Evolutionary conservation across 495 filamentous ascomycete genomes (phyloP).

Genomic region (Darksidea phi): DNA sequence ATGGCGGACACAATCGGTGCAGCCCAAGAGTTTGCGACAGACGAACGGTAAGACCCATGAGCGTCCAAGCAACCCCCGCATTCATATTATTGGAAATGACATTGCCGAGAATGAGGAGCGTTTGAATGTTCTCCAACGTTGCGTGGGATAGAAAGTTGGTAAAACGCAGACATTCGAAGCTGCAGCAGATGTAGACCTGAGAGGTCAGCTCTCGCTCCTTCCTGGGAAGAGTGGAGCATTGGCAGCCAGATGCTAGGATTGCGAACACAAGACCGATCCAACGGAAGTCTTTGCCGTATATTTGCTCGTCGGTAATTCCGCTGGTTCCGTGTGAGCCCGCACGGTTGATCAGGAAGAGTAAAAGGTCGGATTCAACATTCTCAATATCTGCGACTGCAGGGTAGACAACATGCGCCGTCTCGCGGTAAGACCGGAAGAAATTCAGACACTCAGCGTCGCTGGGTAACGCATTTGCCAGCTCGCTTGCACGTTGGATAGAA

Average conservation of each 20-base stretch:
- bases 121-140: slow-evolving; percentile 59
- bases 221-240: slow-evolving; percentile 68
- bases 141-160: slow-evolving; percentile 62
- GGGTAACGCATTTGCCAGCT: slow-evolving; percentile 70
- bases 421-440: slow-evolving; percentile 70
- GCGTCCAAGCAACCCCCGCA: slow-evolving; percentile 59
- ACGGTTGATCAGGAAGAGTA: slow-evolving; percentile 66
- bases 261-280: slow-evolving; percentile 73
- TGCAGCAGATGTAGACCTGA: slow-evolving; percentile 63
- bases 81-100: slow-evolving; percentile 66
- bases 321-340: slow-evolving; percentile 50
- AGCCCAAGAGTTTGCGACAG: slow-evolving; percentile 59
- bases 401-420: slow-evolving; percentile 76
- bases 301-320: slow-evolving; percentile 37
- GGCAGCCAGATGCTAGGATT: slow-evolving; percentile 75
- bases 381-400: slow-evolving; percentile 72
- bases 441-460: slow-evolving; percentile 61
- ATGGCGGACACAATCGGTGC: slow-evolving; percentile 54
- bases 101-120: slow-evolving; percentile 58
- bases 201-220: slow-evolving; percentile 59
- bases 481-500: slow-evolving; percentile 67
- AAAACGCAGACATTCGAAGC: slow-evolving; percentile 62
- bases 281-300: slow-evolving; percentile 61
- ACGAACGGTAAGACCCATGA: slow-evolving; percentile 57
- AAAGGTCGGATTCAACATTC: slow-evolving; percentile 62